phyloP scores from a whole-genome alignment of 352 stramenopile species.

The Thraustotheca clavata region DNA sequence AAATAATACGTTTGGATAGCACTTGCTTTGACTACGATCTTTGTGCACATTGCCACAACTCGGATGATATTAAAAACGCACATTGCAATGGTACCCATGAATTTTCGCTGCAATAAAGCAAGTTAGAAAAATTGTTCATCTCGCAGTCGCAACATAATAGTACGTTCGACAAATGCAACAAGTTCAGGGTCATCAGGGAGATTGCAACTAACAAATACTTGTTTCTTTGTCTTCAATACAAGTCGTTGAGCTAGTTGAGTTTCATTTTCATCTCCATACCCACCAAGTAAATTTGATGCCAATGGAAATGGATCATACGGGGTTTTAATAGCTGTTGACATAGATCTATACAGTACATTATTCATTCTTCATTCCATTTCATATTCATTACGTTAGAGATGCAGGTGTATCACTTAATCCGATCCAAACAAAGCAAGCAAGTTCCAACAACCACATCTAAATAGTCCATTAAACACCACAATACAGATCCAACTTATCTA shows the following conservation, averaged over 20 bases:
- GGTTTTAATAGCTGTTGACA: conserved; percentile 71
- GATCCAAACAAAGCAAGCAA: conserved; percentile 75
- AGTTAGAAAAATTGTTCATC: conserved; percentile 28
- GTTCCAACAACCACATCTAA: conserved; percentile 60
- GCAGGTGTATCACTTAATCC: conserved; percentile 28
- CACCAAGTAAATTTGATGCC: conserved; percentile 54
- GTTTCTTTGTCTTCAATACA: conserved; percentile 43
- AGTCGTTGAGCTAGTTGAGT: conserved; percentile 76
- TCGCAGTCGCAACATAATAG: conserved; percentile 41
- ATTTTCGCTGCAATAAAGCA: not conserved
- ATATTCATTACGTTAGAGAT: not conserved
- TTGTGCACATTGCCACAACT: conserved; percentile 38
- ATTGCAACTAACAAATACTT: conserved; percentile 79
- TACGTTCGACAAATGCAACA: conserved; percentile 55
- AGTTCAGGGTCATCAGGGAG: conserved; percentile 64
- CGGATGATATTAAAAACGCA: not conserved
- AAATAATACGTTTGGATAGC: conserved; percentile 23
- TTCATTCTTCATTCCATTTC: not conserved
- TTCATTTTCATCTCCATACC: conserved; percentile 57
- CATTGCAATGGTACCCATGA: not conserved
- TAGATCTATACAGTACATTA: conserved; percentile 30
- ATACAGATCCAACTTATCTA: not conserved
- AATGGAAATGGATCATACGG: conserved; percentile 73
- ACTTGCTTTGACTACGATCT: conserved; percentile 74
- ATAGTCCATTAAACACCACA: not conserved